Evolutionary conservation across 176 grass and related monocot genomes (phyloP), one percentile per base, ranked within the genome.

Genomic region (Oryza rufipogon): DNA sequence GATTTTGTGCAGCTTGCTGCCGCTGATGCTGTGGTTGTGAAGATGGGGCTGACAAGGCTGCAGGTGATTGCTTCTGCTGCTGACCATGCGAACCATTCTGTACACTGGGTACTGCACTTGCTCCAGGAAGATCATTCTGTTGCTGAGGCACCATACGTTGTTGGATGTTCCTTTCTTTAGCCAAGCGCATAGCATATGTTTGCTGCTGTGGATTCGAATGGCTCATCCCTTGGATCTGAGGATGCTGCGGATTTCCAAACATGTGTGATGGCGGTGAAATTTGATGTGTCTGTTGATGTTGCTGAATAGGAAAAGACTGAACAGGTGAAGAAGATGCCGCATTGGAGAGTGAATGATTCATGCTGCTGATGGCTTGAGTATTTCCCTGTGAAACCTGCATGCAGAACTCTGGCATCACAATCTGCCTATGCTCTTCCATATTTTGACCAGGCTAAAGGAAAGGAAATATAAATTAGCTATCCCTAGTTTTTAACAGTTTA

Each of bases 401-500:
- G 78, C 90, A 82, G 36, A 90, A 73, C 77, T 98, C 85, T 16
- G 87, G 87, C 77, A 90, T 87, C 92, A 85, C 76, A 90, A 86
- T 85, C 64, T 88, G 87, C 81, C 88, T 85, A 80, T 91, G 89
- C 47, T 93, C 90, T 56, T 91, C 87, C 14, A 89, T 69, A 84
- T 85, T 91, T 75, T 98, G 93, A 63, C 89, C 89, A 81, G 87
- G 85, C 96, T 98, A 88, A 49, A 87, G 26, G 78, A 79, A 61
- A 81, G 73, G 81, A 70, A 86, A 78, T 79, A 84, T 75, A 66
- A 26, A 41, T 85, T 70, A 91, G 82, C n/a, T 66, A 72, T 66
- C 19, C 11, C 5, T 23, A 85, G 39, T 9, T 15, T 33, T 48
- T 38, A 83, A 12, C 48, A 46, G 30, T 76, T 64, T 80, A 84